These are phyloP conservation scores for Sarocladium strictum DNA, from an alignment of 2,329 filamentous ascomycete genomes.

Conservation along the genomic window DNA sequence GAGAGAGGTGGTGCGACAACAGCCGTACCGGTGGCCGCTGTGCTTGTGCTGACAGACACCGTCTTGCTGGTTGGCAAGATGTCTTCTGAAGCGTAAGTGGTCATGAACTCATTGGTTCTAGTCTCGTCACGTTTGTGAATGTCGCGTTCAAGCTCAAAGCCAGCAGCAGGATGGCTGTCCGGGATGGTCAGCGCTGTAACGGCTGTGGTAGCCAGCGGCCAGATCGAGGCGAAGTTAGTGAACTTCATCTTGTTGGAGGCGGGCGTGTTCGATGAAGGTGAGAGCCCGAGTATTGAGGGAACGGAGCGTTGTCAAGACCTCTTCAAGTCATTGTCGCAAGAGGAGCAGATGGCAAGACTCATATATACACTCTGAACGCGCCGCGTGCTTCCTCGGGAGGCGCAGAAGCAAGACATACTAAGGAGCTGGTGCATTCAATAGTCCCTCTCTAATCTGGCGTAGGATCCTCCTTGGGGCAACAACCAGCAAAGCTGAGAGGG, in stretches of 20 bases:
- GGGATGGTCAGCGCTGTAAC: neutral
- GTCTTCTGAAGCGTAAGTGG: slow-evolving; percentile 19
- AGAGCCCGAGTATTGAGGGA: neutral
- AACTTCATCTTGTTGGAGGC: neutral
- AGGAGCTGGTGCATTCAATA: neutral
- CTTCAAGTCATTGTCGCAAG: neutral
- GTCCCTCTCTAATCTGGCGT: neutral
- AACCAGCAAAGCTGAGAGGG: neutral
- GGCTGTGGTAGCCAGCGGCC: neutral
- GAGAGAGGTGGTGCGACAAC: slow-evolving; percentile 23
- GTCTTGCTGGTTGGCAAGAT: slow-evolving; percentile 22
- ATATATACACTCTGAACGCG: neutral
- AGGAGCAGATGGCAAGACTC: neutral
- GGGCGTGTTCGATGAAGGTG: neutral
- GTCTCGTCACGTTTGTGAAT: neutral
- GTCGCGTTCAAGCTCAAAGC: neutral
- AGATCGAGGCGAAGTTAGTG: neutral
- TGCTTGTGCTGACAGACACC: slow-evolving; percentile 19
- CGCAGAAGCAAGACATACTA: neutral
- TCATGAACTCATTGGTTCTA: slow-evolving; percentile 15
- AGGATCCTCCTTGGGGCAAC: neutral
- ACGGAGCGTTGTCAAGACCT: neutral
- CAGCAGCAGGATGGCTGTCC: neutral
- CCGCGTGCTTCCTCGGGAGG: neutral
- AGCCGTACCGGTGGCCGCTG: slow-evolving; percentile 19